Evolutionary conservation across 352 stramenopile genomes (phyloP).

Genomic region (Globisporangium uncinulatum): DNA sequence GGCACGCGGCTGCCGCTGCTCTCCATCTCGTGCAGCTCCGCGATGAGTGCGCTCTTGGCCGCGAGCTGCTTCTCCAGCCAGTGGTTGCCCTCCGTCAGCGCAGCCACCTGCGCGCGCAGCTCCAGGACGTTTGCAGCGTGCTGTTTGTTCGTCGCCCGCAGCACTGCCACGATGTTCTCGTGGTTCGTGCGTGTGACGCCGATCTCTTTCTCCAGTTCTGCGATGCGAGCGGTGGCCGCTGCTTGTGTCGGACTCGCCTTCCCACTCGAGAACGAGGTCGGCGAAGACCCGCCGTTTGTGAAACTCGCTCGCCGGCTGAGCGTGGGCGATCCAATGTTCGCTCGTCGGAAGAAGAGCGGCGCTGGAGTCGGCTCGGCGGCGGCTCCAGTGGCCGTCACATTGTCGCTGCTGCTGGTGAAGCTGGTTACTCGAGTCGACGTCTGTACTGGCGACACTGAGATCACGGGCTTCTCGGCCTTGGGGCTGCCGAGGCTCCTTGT

Average conservation of each 20-base stretch:
- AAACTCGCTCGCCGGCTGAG: conserved; percentile 30
- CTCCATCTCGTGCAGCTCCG: conserved; percentile 41
- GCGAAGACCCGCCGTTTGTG: conserved; percentile 6
- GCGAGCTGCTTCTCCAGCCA: conserved; percentile 59
- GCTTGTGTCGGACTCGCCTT: conserved; percentile 4
- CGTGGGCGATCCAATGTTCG: conserved; percentile 25
- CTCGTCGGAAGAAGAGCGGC: conserved; percentile 35
- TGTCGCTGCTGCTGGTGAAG: conserved; percentile 1
- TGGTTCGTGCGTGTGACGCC: conserved; percentile 54
- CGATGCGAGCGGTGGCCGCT: conserved; percentile 23
- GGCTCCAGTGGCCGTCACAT: conserved; percentile 9
- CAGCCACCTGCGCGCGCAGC: conserved; percentile 52
- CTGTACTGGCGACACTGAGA: neutral
- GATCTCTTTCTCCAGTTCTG: conserved; percentile 61
- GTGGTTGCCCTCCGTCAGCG: conserved; percentile 48
- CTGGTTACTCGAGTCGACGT: conserved; percentile 1
- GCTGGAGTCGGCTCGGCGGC: conserved; percentile 6
- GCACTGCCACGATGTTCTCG: conserved; percentile 61
- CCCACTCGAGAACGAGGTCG: neutral
- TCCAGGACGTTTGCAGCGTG: conserved; percentile 60
- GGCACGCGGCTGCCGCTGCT: conserved; percentile 22
- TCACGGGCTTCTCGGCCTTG: no score
- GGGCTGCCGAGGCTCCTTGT: no score
- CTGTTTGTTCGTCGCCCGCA: conserved; percentile 66
- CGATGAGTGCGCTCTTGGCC: conserved; percentile 47